Base-by-base conservation (phyloP, 805 yeast genomes). In the Starmerella ratchasimensis region DNA sequence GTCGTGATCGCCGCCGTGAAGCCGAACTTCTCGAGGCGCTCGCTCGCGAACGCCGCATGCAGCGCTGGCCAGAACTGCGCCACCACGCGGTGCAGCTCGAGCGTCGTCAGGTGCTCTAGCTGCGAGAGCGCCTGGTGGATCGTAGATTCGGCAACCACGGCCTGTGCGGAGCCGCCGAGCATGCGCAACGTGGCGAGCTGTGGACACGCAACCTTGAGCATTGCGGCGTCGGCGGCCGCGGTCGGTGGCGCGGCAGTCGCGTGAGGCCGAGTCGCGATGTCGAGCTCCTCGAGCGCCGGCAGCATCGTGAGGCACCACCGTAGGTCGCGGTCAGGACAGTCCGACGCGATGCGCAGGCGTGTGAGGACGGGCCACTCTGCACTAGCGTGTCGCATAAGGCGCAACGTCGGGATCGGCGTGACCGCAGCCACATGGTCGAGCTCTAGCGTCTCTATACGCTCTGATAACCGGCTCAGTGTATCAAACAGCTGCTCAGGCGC, bases 1-100 rank as follows among this genome's bases (percentile, higher is more conserved):
- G n/a, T n/a, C n/a, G n/a, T n/a, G n/a, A n/a, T n/a, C 6, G 27
- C 43, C 11, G 45, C 30, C 1, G 51, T 44, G 42, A 47, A 48
- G n/a, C 51, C 51, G 14, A 47, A 37, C 3, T 43, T 22, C 9
- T 10, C 26, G 6, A 48, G 31, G 3, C n/a, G 10, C 5, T 29
- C 15, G 31, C 44, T 48, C 15, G 36, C 28, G 15, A 38, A 28
- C 3, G 42, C 39, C 3, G 28, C 26, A 9, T 24, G 16, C 16
- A 39, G 21, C n/a, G 41, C 18, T 4, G 49, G 49, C 45, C 44
- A 47, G 20, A 37, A 22, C 8, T 11, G 8, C 7, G 37, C 25
- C 17, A 37, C 34, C 15, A 34, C 38, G 1, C 48, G 35, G 29
- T 48, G 50, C 38, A 47, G 17, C 13, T 44, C 47, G 3, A 47